phyloP scores from a whole-genome alignment of 2,329 filamentous ascomycete species.

The Lithohypha guttulata region DNA sequence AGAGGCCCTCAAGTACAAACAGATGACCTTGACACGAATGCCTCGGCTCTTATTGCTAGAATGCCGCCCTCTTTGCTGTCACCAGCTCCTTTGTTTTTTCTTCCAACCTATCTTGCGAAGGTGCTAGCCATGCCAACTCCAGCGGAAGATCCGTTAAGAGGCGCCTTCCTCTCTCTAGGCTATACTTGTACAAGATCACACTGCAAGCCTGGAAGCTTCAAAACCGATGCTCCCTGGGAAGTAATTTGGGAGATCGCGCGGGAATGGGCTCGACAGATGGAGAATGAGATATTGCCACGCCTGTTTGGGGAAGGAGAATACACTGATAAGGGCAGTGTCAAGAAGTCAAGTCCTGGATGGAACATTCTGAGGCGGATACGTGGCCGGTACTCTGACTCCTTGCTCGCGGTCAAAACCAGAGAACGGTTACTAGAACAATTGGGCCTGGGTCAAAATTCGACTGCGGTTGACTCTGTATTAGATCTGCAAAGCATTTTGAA shows the following conservation, averaged over 20 bases:
- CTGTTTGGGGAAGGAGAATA: slow-evolving; percentile 6
- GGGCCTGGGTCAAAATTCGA: neutral
- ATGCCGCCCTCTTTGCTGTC: slow-evolving; percentile 56
- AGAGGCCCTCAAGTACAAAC: neutral
- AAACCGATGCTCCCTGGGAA: slow-evolving; percentile 84
- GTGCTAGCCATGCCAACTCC: slow-evolving; percentile 71
- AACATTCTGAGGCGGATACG: slow-evolving; percentile 47
- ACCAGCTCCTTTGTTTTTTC: slow-evolving; percentile 75
- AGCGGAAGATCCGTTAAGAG: slow-evolving; percentile 65
- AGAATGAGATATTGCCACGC: slow-evolving; percentile 44
- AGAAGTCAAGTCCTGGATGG: slow-evolving; percentile 59
- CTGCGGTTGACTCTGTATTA: slow-evolving; percentile 24
- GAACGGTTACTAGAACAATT: slow-evolving; percentile 17
- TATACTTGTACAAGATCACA: slow-evolving; percentile 80
- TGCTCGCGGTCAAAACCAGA: slow-evolving; percentile 25
- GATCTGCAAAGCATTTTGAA: slow-evolving; percentile 35
- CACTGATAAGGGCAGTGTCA: slow-evolving; percentile 50
- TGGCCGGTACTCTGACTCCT: slow-evolving; percentile 24
- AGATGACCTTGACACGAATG: neutral
- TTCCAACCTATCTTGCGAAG: slow-evolving; percentile 62
- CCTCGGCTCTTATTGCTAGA: slow-evolving; percentile 31
- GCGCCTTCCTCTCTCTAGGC: slow-evolving; percentile 69
- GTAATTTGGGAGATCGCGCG: slow-evolving; percentile 88
- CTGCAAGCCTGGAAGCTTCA: slow-evolving; percentile 78
- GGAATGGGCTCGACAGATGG: slow-evolving; percentile 76